Conservation (phyloP, 2,329 filamentous ascomycete genomes). For the Botrytis galanthina region DNA sequence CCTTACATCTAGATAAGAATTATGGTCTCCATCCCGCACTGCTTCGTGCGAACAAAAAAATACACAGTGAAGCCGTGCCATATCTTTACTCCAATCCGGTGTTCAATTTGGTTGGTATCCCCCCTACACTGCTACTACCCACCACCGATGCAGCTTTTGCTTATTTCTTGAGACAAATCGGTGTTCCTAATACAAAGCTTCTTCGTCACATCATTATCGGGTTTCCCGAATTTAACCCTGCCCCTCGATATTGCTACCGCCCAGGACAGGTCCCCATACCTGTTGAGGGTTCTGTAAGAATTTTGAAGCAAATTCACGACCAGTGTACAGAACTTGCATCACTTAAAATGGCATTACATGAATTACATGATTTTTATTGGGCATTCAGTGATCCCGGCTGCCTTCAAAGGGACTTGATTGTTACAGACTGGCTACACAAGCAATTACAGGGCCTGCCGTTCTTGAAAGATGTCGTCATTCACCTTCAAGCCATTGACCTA, state of each 20-base stretch:
- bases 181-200: neutral
- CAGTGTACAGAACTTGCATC: neutral
- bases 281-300: neutral
- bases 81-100: neutral
- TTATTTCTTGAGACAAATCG: neutral
- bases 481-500: too few species aligned
- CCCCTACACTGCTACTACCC: neutral
- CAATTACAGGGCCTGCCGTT: neutral
- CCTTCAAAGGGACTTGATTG: fast-evolving
- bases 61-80: neutral
- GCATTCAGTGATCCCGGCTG: fast-evolving
- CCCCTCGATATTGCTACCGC: fast-evolving
- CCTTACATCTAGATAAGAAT: too few species aligned
- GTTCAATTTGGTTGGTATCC: neutral
- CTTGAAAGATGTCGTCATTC: neutral
- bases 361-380: neutral
- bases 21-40: neutral
- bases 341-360: neutral
- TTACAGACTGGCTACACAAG: neutral
- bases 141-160: neutral
- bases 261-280: too few species aligned
- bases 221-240: neutral
- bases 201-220: neutral
- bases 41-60: neutral
- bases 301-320: neutral